Evolutionary conservation across 164 flowering plant species (phyloP).

Genomic region (Platanus orientalis): DNA sequence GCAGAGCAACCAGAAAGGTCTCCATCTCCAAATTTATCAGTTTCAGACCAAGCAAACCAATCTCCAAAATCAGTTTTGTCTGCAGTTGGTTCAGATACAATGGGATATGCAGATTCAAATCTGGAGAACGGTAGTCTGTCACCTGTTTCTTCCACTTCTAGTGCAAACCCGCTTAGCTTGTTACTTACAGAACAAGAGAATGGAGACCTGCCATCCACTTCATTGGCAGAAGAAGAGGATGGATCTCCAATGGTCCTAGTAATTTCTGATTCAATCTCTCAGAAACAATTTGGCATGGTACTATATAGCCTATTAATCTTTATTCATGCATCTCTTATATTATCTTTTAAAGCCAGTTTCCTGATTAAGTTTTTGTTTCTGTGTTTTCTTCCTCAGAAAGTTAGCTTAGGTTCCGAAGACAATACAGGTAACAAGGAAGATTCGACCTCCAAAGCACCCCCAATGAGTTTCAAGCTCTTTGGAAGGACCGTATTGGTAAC

Average conservation of each 20-base stretch:
- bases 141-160: slow-evolving; percentile 42
- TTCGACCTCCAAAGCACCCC: slow-evolving; percentile 26
- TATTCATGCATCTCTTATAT: background rate
- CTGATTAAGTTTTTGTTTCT: background rate
- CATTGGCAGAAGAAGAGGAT: slow-evolving; percentile 30
- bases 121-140: slow-evolving; percentile 35
- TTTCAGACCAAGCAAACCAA: slow-evolving; percentile 36
- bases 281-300: slow-evolving; percentile 36
- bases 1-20: slow-evolving; percentile 26
- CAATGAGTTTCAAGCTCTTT: slow-evolving; percentile 55
- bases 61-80: slow-evolving; percentile 73
- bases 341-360: background rate
- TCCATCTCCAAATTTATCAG: slow-evolving; percentile 32
- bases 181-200: slow-evolving; percentile 19
- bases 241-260: slow-evolving; percentile 13
- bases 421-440: slow-evolving; percentile 14
- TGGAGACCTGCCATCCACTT: slow-evolving; percentile 14
- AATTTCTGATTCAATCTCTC: slow-evolving; percentile 13
- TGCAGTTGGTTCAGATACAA: slow-evolving; percentile 38
- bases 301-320: no score
- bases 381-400: slow-evolving; percentile 20
- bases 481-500: slow-evolving; percentile 54
- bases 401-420: slow-evolving; percentile 21
- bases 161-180: slow-evolving; percentile 16
- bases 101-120: slow-evolving; percentile 35